Conservation (phyloP, 306 rosid genomes). For the Ziziphus jujuba region DNA sequence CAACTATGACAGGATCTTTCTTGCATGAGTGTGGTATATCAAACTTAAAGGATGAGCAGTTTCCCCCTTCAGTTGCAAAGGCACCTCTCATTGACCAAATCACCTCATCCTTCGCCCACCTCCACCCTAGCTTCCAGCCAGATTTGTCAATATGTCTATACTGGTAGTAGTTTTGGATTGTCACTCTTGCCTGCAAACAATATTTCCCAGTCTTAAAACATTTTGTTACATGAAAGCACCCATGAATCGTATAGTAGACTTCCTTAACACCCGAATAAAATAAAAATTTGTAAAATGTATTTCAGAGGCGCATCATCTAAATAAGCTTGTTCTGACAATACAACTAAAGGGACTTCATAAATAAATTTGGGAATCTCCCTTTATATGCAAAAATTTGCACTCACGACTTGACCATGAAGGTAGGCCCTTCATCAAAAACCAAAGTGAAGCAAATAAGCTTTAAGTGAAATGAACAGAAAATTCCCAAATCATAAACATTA, state of each 20-base stretch:
- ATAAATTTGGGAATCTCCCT: no score
- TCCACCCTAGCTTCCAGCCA: constrained; percentile 80
- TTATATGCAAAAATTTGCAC: no score
- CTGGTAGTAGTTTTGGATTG: constrained; percentile 50
- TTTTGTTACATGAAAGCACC: not conserved
- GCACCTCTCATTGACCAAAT: constrained; percentile 83
- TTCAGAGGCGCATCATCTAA: no score
- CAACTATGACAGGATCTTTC: constrained; percentile 52
- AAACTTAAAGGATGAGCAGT: constrained; percentile 50
- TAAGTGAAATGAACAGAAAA: no score
- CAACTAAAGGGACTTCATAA: no score
- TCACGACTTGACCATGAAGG: no score
- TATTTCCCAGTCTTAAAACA: not conserved
- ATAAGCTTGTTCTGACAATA: no score
- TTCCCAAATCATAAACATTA: not conserved
- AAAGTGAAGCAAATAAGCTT: no score
- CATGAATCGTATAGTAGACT: no score
- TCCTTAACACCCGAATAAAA: no score
- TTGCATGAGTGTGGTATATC: constrained; percentile 66
- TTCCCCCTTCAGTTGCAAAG: constrained; percentile 58
- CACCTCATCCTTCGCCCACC: constrained; percentile 64
- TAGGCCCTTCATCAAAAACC: no score
- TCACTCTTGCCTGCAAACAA: constrained; percentile 65
- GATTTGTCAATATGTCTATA: constrained; percentile 73
- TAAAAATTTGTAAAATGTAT: no score